Evolutionary conservation across 257 asterid genomes (phyloP).

Genomic region (Capsicum baccatum): DNA sequence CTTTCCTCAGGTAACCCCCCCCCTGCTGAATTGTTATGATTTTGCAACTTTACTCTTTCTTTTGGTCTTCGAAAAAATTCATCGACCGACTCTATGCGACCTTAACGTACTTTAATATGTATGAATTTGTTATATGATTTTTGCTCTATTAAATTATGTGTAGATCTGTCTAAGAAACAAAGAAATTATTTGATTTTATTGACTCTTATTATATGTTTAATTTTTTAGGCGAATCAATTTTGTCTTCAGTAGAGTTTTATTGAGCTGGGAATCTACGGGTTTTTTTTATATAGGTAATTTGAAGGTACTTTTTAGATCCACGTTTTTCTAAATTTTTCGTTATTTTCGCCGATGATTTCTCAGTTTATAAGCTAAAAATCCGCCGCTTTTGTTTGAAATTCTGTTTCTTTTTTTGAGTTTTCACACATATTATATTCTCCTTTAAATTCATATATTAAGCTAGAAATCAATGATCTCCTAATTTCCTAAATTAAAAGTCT

Average conservation of each 20-base stretch:
- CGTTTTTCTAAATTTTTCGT: neutral
- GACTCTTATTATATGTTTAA: neutral
- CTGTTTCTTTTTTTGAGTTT: too few species aligned
- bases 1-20: conserved; percentile 48
- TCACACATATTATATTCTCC: neutral
- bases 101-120: too few species aligned
- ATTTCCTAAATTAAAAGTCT: neutral
- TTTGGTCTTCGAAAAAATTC: too few species aligned
- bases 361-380: neutral
- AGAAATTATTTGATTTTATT: neutral
- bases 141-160: neutral
- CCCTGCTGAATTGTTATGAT: neutral
- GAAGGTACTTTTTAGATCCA: neutral
- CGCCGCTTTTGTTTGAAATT: neutral
- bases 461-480: neutral
- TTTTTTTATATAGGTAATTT: neutral
- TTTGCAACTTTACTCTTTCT: neutral
- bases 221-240: neutral
- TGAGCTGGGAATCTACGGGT: neutral
- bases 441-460: neutral
- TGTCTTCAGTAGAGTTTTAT: too few species aligned
- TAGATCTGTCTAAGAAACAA: neutral
- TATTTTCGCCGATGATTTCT: neutral
- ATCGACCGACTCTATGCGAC: too few species aligned
- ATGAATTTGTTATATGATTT: neutral